Conservation (phyloP, 768 basidiomycete genomes). For the Calocybe cyanea region DNA sequence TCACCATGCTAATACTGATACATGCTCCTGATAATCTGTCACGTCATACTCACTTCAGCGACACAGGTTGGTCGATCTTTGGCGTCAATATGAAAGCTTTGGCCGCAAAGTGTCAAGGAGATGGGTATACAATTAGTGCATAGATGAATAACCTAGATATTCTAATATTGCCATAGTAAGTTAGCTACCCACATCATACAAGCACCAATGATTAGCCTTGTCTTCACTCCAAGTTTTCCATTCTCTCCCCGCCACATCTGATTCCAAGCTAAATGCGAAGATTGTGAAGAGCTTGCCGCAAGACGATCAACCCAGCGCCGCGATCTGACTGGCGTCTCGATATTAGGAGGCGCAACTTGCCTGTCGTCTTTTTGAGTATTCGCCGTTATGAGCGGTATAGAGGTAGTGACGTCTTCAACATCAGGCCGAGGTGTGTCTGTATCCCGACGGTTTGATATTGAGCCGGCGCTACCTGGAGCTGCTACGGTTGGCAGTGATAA, state of each 20-base stretch:
- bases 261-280: conserved; percentile 21
- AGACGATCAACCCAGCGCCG: conserved; percentile 51
- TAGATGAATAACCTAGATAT: not conserved
- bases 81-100: not conserved
- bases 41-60: not conserved
- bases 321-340: conserved; percentile 35
- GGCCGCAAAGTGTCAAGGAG: too few relatives aligned
- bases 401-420: conserved; percentile 4
- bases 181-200: conserved; percentile 64
- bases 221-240: conserved; percentile 35
- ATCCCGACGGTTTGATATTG: conserved; percentile 11
- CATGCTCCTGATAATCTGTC: conserved; percentile 3
- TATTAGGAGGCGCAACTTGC: conserved; percentile 26
- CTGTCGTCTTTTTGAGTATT: conserved; percentile 13
- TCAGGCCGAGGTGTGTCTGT: conserved; percentile 14
- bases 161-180: conserved; percentile 46
- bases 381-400: conserved; percentile 19
- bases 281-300: conserved; percentile 29
- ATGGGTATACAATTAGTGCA: too few relatives aligned
- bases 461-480: conserved; percentile 1
- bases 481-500: conserved; percentile 10
- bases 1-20: conserved; percentile 90
- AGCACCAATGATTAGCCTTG: conserved; percentile 37
- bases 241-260: conserved; percentile 26
- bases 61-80: not conserved